Percentiles rank a stretch among this genome's conserved stretches.
Conservation (phyloP, 768 basidiomycete species). For the Lactarius pseudohatsudake region DNA sequence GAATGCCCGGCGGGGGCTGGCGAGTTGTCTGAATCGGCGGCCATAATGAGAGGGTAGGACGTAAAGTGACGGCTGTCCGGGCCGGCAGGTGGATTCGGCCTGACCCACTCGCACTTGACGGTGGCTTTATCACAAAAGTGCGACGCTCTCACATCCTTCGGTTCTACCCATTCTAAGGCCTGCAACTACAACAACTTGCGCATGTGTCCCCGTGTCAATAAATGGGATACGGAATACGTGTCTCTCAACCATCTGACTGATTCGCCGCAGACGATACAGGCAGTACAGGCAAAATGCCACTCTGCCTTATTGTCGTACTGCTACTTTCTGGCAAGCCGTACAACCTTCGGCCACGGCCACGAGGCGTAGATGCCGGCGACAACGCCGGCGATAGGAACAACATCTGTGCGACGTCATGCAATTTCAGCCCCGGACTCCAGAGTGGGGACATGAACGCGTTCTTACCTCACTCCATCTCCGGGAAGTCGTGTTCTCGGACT, state of each 20-base stretch:
- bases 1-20: neutral
- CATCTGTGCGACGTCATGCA: constrained; percentile 9
- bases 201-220: neutral
- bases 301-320: neutral
- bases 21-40: constrained; percentile 16
- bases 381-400: constrained; percentile 5
- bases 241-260: neutral
- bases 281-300: neutral
- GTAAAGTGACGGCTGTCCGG: neutral
- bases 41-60: constrained; percentile 12
- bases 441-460: neutral
- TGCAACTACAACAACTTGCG: neutral
- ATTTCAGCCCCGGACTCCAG: neutral
- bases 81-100: neutral
- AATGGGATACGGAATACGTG: neutral
- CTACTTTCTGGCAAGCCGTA: constrained; percentile 8
- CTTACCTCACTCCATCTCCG: constrained; percentile 24
- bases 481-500: constrained; percentile 3
- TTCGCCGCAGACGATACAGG: neutral
- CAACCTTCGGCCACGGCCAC: constrained; percentile 5
- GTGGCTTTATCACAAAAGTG: neutral
- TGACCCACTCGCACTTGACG: neutral
- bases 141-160: neutral
- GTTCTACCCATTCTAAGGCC: neutral
- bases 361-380: constrained; percentile 2